phyloP scores from a whole-genome alignment of 495 filamentous ascomycete genomes.

The Annulohypoxylon stygium region DNA sequence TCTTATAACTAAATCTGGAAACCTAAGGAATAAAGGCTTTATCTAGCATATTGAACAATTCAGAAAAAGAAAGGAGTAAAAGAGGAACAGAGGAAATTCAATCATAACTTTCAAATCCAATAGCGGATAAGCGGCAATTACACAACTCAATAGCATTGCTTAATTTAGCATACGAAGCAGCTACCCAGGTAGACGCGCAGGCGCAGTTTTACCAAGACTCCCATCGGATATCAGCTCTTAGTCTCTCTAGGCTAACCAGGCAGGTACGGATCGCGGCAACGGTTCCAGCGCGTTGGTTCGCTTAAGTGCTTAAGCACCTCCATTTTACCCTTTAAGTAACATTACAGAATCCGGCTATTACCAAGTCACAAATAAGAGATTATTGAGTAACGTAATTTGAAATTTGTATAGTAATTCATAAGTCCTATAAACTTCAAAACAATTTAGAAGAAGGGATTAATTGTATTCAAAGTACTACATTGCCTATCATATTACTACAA shows the following conservation, averaged over 20 bases:
- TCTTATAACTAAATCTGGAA: neutral
- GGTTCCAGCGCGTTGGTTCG: conserved; percentile 40
- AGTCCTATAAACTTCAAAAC: neutral
- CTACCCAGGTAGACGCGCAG: conserved; percentile 11
- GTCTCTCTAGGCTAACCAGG: neutral
- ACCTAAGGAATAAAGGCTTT: neutral
- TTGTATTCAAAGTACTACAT: neutral
- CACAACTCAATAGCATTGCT: conserved; percentile 1
- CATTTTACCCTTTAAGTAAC: neutral
- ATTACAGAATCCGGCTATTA: no score
- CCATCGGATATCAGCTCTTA: conserved; percentile 16
- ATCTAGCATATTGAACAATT: neutral
- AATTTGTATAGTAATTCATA: neutral
- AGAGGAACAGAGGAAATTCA: neutral
- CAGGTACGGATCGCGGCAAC: conserved; percentile 31
- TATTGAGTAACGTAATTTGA: conserved; percentile 2
- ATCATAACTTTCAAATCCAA: neutral
- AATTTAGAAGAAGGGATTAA: neutral
- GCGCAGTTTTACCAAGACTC: conserved; percentile 26
- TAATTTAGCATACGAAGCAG: conserved; percentile 24
- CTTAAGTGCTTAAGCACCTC: conserved; percentile 26
- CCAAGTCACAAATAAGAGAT: neutral
- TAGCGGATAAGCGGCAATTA: conserved; percentile 42
- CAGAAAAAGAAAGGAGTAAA: neutral
- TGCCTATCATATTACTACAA: conserved; percentile 15